Conservation (phyloP, 139 green algal species). For the Nannochloris sp. region DNA sequence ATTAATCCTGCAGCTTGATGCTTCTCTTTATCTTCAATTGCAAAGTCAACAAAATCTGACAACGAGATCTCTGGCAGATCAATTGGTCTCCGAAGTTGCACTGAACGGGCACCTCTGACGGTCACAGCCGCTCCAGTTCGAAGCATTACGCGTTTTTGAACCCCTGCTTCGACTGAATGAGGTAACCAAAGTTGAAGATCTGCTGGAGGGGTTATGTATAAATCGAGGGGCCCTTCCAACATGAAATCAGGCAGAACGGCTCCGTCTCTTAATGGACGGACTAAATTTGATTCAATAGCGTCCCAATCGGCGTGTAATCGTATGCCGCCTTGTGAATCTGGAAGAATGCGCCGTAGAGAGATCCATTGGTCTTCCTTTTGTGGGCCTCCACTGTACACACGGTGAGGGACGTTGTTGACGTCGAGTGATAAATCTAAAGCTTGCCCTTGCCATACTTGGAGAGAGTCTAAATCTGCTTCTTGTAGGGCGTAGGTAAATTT, state of each 20-base stretch:
- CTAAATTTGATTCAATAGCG: background rate
- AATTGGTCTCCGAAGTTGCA: background rate
- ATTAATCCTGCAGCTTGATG: slow-evolving; percentile 15
- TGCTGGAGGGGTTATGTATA: slow-evolving; percentile 10
- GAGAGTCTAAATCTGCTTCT: slow-evolving; percentile 1
- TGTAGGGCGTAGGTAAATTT: too few species aligned
- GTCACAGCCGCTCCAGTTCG: slow-evolving; percentile 4
- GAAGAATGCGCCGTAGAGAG: background rate
- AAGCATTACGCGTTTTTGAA: slow-evolving; percentile 10
- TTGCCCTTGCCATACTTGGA: slow-evolving; percentile 25
- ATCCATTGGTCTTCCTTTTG: slow-evolving; percentile 13
- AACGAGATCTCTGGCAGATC: background rate
- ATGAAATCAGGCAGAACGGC: slow-evolving; percentile 21
- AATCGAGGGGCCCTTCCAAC: slow-evolving; percentile 23
- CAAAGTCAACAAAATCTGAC: slow-evolving; percentile 4
- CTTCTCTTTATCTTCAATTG: background rate
- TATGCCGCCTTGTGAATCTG: slow-evolving; percentile 8
- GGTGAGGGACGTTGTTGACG: background rate
- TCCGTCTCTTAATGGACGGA: slow-evolving; percentile 7
- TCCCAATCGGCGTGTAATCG: slow-evolving; percentile 7
- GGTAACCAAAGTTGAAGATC: slow-evolving; percentile 16
- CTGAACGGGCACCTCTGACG: slow-evolving; percentile 6
- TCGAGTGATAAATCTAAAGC: slow-evolving; percentile 8
- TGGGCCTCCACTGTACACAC: background rate
- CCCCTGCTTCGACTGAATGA: slow-evolving; percentile 12